Evolutionary conservation across 164 flowering plant genomes (phyloP).

Genomic region (Santalum album): DNA sequence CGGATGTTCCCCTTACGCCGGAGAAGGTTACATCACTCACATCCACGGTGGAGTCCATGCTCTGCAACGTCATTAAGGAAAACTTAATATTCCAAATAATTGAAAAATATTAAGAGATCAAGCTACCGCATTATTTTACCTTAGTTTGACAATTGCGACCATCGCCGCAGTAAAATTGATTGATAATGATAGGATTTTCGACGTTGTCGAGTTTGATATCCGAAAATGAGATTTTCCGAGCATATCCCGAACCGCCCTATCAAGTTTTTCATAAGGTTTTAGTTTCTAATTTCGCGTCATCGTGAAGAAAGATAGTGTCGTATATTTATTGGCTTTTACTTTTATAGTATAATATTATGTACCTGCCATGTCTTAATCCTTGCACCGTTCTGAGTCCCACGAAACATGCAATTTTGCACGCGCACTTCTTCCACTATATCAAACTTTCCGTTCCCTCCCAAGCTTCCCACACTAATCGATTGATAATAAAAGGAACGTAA

Average conservation of each 20-base stretch:
- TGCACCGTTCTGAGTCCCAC: neutral
- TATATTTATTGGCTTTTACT: no score
- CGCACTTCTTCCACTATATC: neutral
- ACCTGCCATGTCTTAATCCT: neutral
- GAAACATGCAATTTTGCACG: neutral
- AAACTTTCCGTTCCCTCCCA: neutral
- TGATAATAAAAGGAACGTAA: neutral
- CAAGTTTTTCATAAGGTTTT: neutral
- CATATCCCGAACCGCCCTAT: neutral
- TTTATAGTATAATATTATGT: neutral
- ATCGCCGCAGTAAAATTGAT: neutral
- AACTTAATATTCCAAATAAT: neutral
- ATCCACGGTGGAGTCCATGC: neutral
- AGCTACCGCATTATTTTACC: no score
- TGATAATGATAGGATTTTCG: neutral
- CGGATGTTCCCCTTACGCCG: neutral
- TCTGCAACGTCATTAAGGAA: neutral
- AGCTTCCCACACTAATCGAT: neutral
- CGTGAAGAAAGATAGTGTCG: neutral
- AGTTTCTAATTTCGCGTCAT: neutral
- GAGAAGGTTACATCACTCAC: neutral
- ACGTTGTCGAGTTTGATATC: neutral
- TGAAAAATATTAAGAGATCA: no score
- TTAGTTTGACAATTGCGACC: no score
- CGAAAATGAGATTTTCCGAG: neutral